These are phyloP conservation scores for Hypoxylon perforatum DNA, from an alignment of 495 filamentous ascomycete species.

Conservation along the genomic window DNA sequence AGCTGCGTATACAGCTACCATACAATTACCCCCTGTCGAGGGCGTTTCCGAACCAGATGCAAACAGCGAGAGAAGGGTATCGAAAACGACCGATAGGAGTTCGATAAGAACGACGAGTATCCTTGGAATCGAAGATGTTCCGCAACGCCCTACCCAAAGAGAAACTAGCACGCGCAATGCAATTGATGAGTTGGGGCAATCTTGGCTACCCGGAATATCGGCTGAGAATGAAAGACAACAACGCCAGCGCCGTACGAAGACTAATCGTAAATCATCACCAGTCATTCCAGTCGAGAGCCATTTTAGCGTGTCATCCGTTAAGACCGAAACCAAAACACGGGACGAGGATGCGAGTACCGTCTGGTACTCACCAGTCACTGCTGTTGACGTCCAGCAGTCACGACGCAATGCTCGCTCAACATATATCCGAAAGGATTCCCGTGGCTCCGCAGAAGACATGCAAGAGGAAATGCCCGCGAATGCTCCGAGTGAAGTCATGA, in stretches of 20 bases:
- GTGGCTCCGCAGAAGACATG: slow-evolving; percentile 6
- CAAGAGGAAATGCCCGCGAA: slow-evolving; percentile 6
- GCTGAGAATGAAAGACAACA: slow-evolving; percentile 25
- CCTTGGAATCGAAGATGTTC: slow-evolving; percentile 53
- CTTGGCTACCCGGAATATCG: slow-evolving; percentile 55
- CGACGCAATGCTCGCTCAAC: slow-evolving; percentile 48
- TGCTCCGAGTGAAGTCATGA: slow-evolving; percentile 39
- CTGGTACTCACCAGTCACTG: slow-evolving; percentile 55
- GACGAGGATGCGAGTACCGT: slow-evolving; percentile 52
- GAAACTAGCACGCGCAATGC: slow-evolving; percentile 41
- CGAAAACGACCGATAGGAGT: slow-evolving; percentile 47
- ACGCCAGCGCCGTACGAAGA: slow-evolving; percentile 26
- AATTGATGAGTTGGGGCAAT: slow-evolving; percentile 48
- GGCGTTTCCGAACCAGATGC: slow-evolving; percentile 1
- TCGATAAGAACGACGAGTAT: slow-evolving; percentile 52
- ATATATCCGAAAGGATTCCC: slow-evolving; percentile 44
- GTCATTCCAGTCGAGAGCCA: slow-evolving; percentile 44
- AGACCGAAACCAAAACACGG: slow-evolving; percentile 39
- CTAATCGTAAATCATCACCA: slow-evolving; percentile 54
- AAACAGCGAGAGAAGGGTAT: slow-evolving; percentile 26
- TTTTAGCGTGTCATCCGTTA: slow-evolving; percentile 47
- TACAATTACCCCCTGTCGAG: slow-evolving; percentile 9
- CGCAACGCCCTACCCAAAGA: slow-evolving; percentile 26
- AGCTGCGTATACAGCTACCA: slow-evolving; percentile 37
- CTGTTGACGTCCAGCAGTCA: slow-evolving; percentile 47